Evolutionary conservation across 2,329 filamentous ascomycete species (phyloP).

Genomic region (Apiospora sp.): DNA sequence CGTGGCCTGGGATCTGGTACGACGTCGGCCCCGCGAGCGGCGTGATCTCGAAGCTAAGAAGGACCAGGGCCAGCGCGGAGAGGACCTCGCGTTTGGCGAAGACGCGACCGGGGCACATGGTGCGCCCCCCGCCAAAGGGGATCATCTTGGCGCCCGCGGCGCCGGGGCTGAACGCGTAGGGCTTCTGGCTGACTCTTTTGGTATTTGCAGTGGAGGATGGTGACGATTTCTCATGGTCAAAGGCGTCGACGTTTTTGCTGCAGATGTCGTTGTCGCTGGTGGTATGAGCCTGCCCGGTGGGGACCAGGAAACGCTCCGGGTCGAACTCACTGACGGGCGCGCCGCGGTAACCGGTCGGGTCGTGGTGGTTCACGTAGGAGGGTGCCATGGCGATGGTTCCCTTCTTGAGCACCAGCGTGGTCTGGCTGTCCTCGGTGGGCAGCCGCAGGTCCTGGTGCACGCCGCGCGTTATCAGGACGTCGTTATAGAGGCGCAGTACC

Average conservation of each 20-base stretch:
- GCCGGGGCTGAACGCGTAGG: background rate
- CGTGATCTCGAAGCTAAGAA: slow-evolving; percentile 33
- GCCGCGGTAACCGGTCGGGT: background rate
- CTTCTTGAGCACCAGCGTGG: background rate
- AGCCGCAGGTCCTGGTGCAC: background rate
- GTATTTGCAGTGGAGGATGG: too few relatives aligned
- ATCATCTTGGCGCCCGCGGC: slow-evolving; percentile 21
- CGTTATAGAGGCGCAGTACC: slow-evolving; percentile 5
- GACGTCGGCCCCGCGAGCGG: background rate
- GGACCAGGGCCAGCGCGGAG: slow-evolving; percentile 34
- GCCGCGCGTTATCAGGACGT: background rate
- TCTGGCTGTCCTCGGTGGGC: background rate
- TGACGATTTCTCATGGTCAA: background rate
- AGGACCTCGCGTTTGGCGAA: slow-evolving; percentile 40
- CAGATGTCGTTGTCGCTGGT: background rate
- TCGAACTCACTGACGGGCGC: slow-evolving; percentile 2
- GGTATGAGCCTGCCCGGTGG: too few relatives aligned
- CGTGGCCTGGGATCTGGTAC: background rate
- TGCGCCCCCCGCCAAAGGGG: slow-evolving; percentile 37
- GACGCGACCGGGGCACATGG: slow-evolving; percentile 39
- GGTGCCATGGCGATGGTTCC: background rate
- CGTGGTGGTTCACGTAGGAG: slow-evolving; percentile 5
- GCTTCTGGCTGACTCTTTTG: background rate
- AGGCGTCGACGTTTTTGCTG: too few relatives aligned
- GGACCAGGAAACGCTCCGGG: background rate